Evolutionary conservation across 2,329 filamentous ascomycete genomes (phyloP).

Genomic region (Venturia asperata): DNA sequence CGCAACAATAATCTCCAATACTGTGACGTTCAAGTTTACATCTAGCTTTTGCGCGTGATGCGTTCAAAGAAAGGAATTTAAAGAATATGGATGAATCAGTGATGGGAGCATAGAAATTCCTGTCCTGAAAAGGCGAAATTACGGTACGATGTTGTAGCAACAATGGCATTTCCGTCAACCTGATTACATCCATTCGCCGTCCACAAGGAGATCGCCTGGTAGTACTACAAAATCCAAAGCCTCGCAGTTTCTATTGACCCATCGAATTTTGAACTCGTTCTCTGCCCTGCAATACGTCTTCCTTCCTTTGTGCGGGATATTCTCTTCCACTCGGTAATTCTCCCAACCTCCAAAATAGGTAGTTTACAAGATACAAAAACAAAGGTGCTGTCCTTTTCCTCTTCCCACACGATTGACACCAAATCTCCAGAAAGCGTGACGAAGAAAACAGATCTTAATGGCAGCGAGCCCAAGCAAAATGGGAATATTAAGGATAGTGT

Average conservation of each 20-base stretch:
- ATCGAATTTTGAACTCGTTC: no score
- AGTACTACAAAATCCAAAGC: neutral
- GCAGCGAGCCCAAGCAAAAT: neutral
- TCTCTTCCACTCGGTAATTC: neutral
- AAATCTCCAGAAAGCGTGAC: constrained; percentile 2
- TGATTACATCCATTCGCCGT: neutral
- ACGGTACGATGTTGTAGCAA: neutral
- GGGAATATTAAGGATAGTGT: constrained; percentile 17
- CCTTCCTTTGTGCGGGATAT: constrained; percentile 4
- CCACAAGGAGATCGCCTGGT: neutral
- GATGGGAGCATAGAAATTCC: no score
- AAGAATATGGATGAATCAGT: no score
- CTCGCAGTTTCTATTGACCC: neutral
- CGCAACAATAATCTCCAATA: no score
- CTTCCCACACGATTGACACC: constrained; percentile 4
- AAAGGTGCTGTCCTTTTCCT: neutral
- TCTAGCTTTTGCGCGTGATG: no score
- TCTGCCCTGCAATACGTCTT: neutral
- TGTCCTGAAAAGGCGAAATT: no score
- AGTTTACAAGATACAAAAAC: constrained; percentile 10
- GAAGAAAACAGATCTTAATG: neutral
- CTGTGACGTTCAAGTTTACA: no score
- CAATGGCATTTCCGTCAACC: neutral
- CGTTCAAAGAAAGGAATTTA: no score
- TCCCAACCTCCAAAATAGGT: constrained; percentile 3